Conservation (phyloP, 164 flowering plant species). For the Hamamelis virginiana region DNA sequence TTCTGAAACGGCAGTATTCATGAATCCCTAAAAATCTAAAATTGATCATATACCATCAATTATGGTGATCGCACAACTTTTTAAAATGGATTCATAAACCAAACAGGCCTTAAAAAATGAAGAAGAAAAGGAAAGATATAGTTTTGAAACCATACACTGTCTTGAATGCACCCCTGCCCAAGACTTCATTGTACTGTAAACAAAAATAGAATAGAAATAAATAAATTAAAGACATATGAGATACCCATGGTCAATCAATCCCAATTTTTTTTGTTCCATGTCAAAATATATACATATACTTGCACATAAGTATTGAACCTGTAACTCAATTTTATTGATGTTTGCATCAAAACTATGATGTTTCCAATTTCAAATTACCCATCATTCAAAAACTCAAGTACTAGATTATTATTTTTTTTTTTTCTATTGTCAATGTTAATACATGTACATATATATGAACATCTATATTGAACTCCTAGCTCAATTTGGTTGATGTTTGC, state of each 20-base stretch:
- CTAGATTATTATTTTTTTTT: too few relatives aligned
- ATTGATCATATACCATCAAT: too few relatives aligned
- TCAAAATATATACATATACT: background rate
- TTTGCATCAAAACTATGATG: background rate
- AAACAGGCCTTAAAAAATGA: background rate
- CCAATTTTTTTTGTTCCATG: background rate
- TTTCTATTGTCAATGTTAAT: too few relatives aligned
- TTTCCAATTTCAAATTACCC: background rate
- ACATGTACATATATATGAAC: too few relatives aligned
- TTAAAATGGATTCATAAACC: too few relatives aligned
- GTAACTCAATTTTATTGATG: background rate
- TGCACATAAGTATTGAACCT: too few relatives aligned
- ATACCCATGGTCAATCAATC: background rate
- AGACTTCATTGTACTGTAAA: conserved; percentile 36
- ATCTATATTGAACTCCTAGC: too few relatives aligned
- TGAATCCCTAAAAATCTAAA: too few relatives aligned
- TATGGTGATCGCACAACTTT: too few relatives aligned
- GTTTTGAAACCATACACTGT: conserved; percentile 38
- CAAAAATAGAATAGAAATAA: background rate
- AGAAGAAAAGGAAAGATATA: background rate
- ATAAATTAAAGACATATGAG: background rate
- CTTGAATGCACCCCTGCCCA: conserved; percentile 55
- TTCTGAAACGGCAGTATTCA: too few relatives aligned
- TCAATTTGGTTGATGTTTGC: too few relatives aligned
- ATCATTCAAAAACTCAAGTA: background rate